Conservation (phyloP, 345 rosid genomes). For the Zanthoxylum bungeanum region DNA sequence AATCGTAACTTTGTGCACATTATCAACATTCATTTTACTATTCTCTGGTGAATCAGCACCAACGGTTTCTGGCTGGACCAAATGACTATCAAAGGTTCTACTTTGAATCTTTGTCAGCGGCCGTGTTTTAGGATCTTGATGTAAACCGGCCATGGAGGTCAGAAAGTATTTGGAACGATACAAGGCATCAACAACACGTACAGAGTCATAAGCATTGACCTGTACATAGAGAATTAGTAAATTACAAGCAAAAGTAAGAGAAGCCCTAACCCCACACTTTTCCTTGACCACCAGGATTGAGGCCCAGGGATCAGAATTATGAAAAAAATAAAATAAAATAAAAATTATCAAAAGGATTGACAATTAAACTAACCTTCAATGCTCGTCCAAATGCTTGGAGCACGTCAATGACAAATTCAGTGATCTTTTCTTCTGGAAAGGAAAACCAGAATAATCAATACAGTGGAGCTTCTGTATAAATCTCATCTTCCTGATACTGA, state of each 20-base stretch:
- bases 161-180: slow-evolving; percentile 80
- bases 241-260: background rate
- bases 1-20: slow-evolving; percentile 76
- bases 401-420: slow-evolving; percentile 52
- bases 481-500: background rate
- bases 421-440: slow-evolving; percentile 45
- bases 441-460: slow-evolving; percentile 23
- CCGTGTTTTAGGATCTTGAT: slow-evolving; percentile 29
- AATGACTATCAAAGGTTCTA: slow-evolving; percentile 27
- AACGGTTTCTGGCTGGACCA: slow-evolving; percentile 27
- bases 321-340: too few relatives aligned
- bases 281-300: background rate
- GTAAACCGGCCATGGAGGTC: slow-evolving; percentile 33
- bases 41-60: slow-evolving; percentile 28
- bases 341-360: slow-evolving; percentile 1
- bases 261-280: background rate
- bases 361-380: slow-evolving; percentile 59
- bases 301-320: background rate
- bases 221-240: slow-evolving; percentile 27
- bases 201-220: slow-evolving; percentile 72
- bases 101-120: slow-evolving; percentile 30
- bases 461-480: background rate
- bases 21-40: slow-evolving; percentile 22
- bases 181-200: slow-evolving; percentile 72
- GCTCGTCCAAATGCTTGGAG: slow-evolving; percentile 82